A percentile compares a stretch with the other conserved stretches of the same genome.
Conservation (phyloP, 1,284 basidiomycete genomes). For the Fomitopsis pinicola region DNA sequence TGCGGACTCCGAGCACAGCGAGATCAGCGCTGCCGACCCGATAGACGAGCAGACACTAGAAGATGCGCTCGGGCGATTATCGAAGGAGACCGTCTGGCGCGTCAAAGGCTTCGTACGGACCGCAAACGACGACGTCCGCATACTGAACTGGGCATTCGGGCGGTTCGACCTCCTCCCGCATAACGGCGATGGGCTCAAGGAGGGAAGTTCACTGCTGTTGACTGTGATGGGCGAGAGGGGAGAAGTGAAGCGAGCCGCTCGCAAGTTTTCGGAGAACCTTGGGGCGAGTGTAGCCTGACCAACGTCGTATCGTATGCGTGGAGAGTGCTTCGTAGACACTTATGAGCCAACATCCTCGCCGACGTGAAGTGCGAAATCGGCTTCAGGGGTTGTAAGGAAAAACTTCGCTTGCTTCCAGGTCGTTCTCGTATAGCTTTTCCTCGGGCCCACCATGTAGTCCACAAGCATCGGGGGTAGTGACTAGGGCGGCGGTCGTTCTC, state of each 20-base stretch:
- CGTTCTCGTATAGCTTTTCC: too few species aligned
- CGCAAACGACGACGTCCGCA: conserved; percentile 39
- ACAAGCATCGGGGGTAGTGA: too few species aligned
- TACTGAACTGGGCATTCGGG: conserved; percentile 91
- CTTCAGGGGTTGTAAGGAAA: too few species aligned
- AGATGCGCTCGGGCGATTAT: conserved; percentile 47
- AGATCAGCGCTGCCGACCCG: not conserved
- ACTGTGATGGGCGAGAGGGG: conserved; percentile 89
- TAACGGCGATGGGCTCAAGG: conserved; percentile 27
- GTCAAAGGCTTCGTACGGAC: conserved; percentile 80
- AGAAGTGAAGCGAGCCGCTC: conserved; percentile 61
- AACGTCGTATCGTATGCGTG: too few species aligned
- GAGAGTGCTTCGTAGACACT: too few species aligned
- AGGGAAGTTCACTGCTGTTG: conserved; percentile 44
- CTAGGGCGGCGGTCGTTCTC: too few species aligned
- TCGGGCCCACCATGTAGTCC: too few species aligned
- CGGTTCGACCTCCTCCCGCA: conserved; percentile 64
- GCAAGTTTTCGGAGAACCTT: conserved; percentile 52
- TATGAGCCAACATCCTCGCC: too few species aligned
- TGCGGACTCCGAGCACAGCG: not conserved
- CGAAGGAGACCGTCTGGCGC: conserved; percentile 69
- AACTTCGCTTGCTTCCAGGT: too few species aligned
- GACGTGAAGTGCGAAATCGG: too few species aligned
- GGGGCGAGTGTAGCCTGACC: conserved; percentile 28
- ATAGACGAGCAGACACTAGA: conserved; percentile 31